phyloP scores from a whole-genome alignment of 2,329 filamentous ascomycete species.

The Neonectria sp. region DNA sequence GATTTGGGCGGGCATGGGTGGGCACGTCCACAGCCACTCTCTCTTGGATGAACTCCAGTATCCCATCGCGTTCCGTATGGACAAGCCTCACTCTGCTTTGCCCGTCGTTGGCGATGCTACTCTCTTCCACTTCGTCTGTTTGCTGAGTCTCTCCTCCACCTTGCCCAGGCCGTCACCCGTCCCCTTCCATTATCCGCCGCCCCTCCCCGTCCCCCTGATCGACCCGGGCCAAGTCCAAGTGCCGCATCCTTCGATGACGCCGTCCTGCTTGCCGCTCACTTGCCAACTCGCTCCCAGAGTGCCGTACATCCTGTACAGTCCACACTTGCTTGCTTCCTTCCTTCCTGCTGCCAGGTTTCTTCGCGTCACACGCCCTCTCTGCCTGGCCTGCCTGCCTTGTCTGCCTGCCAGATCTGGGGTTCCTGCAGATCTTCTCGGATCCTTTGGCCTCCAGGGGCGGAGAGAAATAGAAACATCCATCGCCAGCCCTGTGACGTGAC shows the following conservation, averaged over 20 bases:
- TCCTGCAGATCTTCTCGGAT: slow-evolving; percentile 46
- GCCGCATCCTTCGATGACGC: slow-evolving; percentile 21
- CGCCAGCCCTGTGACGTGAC: slow-evolving; percentile 22
- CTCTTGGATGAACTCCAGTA: background rate
- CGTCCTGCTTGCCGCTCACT: slow-evolving; percentile 2
- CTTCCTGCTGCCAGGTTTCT: slow-evolving; percentile 1
- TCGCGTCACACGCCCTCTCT: slow-evolving; percentile 17
- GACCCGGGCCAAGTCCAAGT: slow-evolving; percentile 20
- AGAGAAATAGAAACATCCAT: slow-evolving; percentile 14
- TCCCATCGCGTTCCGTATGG: background rate
- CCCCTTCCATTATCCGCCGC: slow-evolving; percentile 6
- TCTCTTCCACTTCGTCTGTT: slow-evolving; percentile 6
- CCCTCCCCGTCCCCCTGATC: slow-evolving; percentile 13
- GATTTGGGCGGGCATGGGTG: background rate
- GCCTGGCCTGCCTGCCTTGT: slow-evolving; percentile 12
- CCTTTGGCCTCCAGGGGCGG: slow-evolving; percentile 24
- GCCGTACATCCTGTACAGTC: background rate
- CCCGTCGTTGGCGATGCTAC: background rate
- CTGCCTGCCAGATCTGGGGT: slow-evolving; percentile 44
- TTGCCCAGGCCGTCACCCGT: background rate
- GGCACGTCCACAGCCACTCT: slow-evolving; percentile 5
- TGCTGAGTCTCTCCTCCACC: background rate
- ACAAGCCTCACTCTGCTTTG: background rate
- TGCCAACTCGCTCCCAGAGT: background rate
- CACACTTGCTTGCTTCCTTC: background rate